phyloP scores from a whole-genome alignment of 371 early-diverging fungal genomes.

The Mortierella sp. region DNA sequence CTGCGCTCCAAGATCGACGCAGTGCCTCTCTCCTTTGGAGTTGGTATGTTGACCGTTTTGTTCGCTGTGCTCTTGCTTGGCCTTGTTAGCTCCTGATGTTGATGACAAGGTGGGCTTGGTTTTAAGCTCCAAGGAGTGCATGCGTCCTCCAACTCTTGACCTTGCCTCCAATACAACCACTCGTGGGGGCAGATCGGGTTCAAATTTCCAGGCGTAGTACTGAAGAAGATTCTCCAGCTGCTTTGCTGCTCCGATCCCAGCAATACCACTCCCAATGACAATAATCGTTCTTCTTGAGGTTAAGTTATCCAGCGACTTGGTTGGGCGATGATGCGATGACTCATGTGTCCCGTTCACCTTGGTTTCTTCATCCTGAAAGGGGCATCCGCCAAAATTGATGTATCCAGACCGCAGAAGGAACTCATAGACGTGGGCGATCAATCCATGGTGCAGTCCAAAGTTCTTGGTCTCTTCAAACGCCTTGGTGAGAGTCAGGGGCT shows the following conservation, averaged over 20 bases:
- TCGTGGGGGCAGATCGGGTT: slow-evolving; percentile 37
- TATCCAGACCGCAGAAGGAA: slow-evolving; percentile 55
- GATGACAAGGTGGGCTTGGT: slow-evolving; percentile 8
- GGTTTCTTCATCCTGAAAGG: slow-evolving; percentile 18
- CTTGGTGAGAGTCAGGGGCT: slow-evolving; percentile 24
- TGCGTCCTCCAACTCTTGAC: slow-evolving; percentile 50
- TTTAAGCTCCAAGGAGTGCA: slow-evolving; percentile 46
- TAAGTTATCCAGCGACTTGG: not conserved
- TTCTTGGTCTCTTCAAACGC: slow-evolving; percentile 42
- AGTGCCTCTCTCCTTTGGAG: slow-evolving; percentile 12
- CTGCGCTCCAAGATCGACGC: slow-evolving; percentile 58
- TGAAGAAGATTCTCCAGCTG: slow-evolving; percentile 52
- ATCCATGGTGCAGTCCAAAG: slow-evolving; percentile 38
- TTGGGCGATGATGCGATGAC: not conserved
- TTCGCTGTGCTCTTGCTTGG: not conserved
- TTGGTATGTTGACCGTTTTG: not conserved
- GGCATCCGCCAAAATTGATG: slow-evolving; percentile 56
- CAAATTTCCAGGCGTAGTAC: slow-evolving; percentile 32
- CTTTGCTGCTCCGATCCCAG: slow-evolving; percentile 48
- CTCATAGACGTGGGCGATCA: slow-evolving; percentile 47
- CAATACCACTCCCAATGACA: slow-evolving; percentile 53
- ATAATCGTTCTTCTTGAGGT: slow-evolving; percentile 21
- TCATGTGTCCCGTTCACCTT: not conserved
- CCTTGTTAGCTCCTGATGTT: not conserved
- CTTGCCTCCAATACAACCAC: slow-evolving; percentile 54